Evolutionary conservation across 1,284 basidiomycete species (phyloP), one percentile per base, ranked within the genome.

Genomic region (Marasmius oreades): DNA sequence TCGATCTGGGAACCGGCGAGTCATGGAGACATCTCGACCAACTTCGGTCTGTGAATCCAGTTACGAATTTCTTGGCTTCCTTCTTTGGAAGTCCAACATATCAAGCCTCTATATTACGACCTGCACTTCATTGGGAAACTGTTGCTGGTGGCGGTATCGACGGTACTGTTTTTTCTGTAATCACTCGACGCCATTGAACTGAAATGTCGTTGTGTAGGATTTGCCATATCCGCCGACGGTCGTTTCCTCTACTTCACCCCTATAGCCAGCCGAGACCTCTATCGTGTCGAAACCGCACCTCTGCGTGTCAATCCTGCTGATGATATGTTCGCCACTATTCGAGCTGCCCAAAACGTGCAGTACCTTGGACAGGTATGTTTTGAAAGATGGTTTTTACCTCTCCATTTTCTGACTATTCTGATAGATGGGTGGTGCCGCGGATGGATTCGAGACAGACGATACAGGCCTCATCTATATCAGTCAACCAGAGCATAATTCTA

Each of bases 1-100:
- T 68, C 3, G 62, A 69, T 52, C 59, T 70, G 14, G 60, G 60
- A n/a, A 69, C 67, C 2, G 68, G 68, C 2, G 56, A 62, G 51
- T 68, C 68, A 16, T 69, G 69, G 69, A 55, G 68, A 42, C 68
- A 70, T 50, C 61, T 70, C 28, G 65, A 67, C 47, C 59, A 58
- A 6, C 56, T 64, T 31, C 57, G 58, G 8, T 51, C 57, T 7
- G 64, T 66, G n/a, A 55, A 55, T 11, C 55, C 60, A 8, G 59
- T 60, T 26, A 58, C 55, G 5, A 58, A 60, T 11, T 67, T 68
- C 42, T 57, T 70, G 16, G 62, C 64, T 8, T 58, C 64, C n/a
- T 60, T 67, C 28, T 64, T 67, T 28, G 66, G 67, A 46, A 58
- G 59, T 14, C 62, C 59, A 4, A 63, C 62, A 4, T 63, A 61